Evolutionary conservation across 768 basidiomycete species (phyloP), one percentile per base, ranked within the genome.

Genomic region (Amyloporia xantha): DNA sequence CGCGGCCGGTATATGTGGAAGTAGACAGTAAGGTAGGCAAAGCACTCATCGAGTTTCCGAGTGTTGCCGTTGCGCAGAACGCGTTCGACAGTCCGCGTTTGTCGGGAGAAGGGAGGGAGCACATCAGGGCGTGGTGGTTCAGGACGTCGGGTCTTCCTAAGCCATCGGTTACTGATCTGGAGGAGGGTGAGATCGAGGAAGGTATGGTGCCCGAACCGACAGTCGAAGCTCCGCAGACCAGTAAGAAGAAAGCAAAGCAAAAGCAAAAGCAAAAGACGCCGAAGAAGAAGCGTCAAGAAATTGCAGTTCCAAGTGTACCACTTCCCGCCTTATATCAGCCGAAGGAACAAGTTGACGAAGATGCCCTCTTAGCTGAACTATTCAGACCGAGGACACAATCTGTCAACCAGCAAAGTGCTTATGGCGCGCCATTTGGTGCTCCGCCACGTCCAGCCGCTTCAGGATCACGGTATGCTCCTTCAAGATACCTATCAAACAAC

Each of bases 151-250:
- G 44, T 5, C 20, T 49, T 15, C 39, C 48, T 1, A 49, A 46
- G 5, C 37, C 33, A 21, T 43, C 50, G 13, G 36, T 37, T 11
- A 38, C 41, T 3, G 62, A 64, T 28, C 27, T 62, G 4, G 62
- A 62, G 36, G 62, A 64, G 17, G 60, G 62, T 10, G 62, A 64
- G 45, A 58, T 64, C 17, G 60, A 58, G 37, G 62, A 62, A 23
- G 58, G 53, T 4, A 38, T 56, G 2, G 41, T 53, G 11, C 36
- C 47, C 17, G 17, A 41, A 12, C n/a, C 6, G 3, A 35, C 39
- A 21, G 24, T 25, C 17, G 20, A 28, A 7, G 20, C n/a, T 25
- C 39, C 13, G 19, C 36, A 15, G 19, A 13, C 30, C 21, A 19
- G 17, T 1, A 33, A 27, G 17, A 53, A 55, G 40, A 20, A 47